Percentiles rank a stretch among this genome's conserved stretches.
These are phyloP conservation scores for Marasmius fiardii DNA, from an alignment of 1,284 basidiomycete species.

Conservation along the genomic window DNA sequence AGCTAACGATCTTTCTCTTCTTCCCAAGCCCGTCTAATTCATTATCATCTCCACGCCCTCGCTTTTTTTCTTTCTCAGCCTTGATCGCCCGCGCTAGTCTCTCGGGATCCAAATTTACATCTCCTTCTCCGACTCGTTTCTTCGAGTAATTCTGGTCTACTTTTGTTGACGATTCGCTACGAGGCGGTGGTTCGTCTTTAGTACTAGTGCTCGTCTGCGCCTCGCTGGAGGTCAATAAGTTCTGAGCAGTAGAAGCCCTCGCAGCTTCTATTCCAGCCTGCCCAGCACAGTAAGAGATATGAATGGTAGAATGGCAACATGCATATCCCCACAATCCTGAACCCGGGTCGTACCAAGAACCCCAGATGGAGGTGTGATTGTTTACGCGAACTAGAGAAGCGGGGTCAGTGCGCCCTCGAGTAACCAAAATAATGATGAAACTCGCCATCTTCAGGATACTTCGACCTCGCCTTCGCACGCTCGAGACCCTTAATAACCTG, in stretches of 20 bases:
- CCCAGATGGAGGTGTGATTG: slow-evolving; percentile 95
- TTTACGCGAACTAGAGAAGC: slow-evolving; percentile 71
- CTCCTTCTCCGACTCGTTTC: slow-evolving; percentile 73
- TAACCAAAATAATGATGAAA: slow-evolving; percentile 14
- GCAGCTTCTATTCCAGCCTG: slow-evolving; percentile 82
- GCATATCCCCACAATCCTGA: slow-evolving; percentile 87
- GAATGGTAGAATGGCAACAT: slow-evolving; percentile 89
- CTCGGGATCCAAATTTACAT: slow-evolving; percentile 68
- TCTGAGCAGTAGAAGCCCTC: slow-evolving; percentile 64
- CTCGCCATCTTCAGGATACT: slow-evolving; percentile 93
- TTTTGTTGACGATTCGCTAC: slow-evolving; percentile 32
- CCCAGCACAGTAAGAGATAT: slow-evolving; percentile 93
- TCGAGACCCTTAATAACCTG: slow-evolving; percentile 92
- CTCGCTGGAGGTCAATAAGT: slow-evolving; percentile 54
- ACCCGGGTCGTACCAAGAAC: slow-evolving; percentile 85
- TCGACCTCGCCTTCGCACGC: slow-evolving; percentile 79
- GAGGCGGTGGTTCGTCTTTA: slow-evolving; percentile 22
- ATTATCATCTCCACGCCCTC: slow-evolving; percentile 58
- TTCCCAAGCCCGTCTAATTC: slow-evolving; percentile 59
- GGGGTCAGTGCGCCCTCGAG: slow-evolving; percentile 5
- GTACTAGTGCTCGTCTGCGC: slow-evolving; percentile 18
- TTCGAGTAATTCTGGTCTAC: slow-evolving; percentile 62
- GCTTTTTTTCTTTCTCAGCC: slow-evolving; percentile 71
- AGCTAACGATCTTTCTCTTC: slow-evolving; percentile 51
- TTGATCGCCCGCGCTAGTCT: slow-evolving; percentile 66